phyloP scores from a whole-genome alignment of 352 stramenopile genomes.

The Phytophthora chlamydospora region DNA sequence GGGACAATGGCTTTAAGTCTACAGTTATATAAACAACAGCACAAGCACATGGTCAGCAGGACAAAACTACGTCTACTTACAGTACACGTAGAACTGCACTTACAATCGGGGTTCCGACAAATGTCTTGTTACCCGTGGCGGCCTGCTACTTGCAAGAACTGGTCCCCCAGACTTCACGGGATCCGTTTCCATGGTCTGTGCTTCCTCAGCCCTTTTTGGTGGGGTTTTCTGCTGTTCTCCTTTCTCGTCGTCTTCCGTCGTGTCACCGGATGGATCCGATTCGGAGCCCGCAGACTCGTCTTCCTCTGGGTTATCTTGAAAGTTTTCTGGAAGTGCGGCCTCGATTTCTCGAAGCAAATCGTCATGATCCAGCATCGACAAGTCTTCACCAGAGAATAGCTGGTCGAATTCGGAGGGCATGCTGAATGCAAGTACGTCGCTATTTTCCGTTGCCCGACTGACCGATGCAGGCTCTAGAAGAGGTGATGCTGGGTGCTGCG shows the following conservation, averaged over 20 bases:
- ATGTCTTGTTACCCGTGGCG: conserved; percentile 37
- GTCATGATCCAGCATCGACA: conserved; percentile 52
- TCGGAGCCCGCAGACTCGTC: conserved; percentile 66
- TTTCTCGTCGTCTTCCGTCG: conserved; percentile 64
- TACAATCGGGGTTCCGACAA: conserved; percentile 47
- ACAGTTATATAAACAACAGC: neutral
- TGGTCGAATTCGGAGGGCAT: conserved; percentile 39
- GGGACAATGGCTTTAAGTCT: conserved; percentile 20
- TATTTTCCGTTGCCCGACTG: conserved; percentile 6
- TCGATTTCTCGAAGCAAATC: conserved; percentile 77
- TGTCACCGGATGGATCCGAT: conserved; percentile 74
- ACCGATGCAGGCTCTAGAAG: conserved; percentile 17
- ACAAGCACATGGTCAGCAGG: neutral
- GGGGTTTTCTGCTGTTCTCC: conserved; percentile 40
- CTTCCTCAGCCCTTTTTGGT: conserved; percentile 8
- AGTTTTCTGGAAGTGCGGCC: conserved; percentile 53
- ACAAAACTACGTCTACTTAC: neutral
- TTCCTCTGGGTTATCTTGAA: conserved; percentile 52
- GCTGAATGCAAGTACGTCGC: conserved; percentile 3
- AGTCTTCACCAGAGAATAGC: conserved; percentile 37
- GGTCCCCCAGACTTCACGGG: neutral
- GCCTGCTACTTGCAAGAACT: conserved; percentile 7
- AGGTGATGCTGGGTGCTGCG: conserved; percentile 5
- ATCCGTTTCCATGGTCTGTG: conserved; percentile 9
- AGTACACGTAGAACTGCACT: conserved; percentile 9